Evolutionary conservation across 2,329 filamentous ascomycete genomes (phyloP).

Genomic region (Colletotrichum incanum): DNA sequence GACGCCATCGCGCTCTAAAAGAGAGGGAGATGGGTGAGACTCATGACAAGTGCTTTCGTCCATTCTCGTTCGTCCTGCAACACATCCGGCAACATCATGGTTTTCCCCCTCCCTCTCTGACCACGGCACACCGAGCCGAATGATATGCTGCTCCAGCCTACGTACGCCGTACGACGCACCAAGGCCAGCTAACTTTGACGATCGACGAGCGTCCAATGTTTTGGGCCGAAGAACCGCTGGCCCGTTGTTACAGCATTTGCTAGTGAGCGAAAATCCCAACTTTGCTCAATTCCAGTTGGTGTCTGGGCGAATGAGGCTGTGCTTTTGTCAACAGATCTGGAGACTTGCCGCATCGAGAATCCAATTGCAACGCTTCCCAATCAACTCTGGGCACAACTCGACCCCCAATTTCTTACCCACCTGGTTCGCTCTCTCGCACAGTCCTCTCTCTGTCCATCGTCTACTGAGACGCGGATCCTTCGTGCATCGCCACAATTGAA

Average conservation of each 20-base stretch:
- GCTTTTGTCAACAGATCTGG: conserved; percentile 10
- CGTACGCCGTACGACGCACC: conserved; percentile 15
- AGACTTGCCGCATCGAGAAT: conserved; percentile 27
- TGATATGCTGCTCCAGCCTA: neutral
- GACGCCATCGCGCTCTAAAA: neutral
- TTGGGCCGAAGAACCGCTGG: conserved; percentile 28
- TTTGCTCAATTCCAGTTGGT: conserved; percentile 29
- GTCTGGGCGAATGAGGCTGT: conserved; percentile 38
- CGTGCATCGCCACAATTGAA: conserved; percentile 39
- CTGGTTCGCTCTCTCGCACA: conserved; percentile 15
- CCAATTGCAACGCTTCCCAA: conserved; percentile 18
- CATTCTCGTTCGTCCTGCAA: conserved; percentile 23
- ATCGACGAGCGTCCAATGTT: conserved; percentile 31
- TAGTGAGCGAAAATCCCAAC: conserved; percentile 26
- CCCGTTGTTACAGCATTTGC: conserved; percentile 21
- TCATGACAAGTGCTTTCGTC: conserved; percentile 14
- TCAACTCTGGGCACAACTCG: neutral
- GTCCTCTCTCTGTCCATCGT: conserved; percentile 1
- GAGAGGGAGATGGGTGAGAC: neutral
- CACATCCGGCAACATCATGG: conserved; percentile 34
- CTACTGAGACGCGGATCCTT: conserved; percentile 29
- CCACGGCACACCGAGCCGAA: conserved; percentile 24
- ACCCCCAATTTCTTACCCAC: conserved; percentile 2
- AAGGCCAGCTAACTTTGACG: neutral
- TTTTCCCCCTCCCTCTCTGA: conserved; percentile 9